Conservation (phyloP, 768 basidiomycete species). For the Hericium rajendrae region DNA sequence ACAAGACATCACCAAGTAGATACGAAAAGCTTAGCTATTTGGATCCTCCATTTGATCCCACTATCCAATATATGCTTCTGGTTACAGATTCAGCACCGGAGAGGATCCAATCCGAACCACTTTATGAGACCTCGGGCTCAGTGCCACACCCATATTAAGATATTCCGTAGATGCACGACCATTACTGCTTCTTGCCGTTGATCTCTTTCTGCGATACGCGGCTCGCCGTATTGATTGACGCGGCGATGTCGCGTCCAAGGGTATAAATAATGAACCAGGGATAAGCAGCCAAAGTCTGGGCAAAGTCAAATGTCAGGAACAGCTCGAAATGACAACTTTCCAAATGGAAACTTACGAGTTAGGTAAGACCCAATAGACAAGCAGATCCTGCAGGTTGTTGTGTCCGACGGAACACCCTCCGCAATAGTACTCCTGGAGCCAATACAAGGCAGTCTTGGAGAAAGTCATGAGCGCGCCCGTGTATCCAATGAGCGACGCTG, state of each 20-base stretch:
- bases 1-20: too few relatives aligned
- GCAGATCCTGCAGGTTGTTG: conserved; percentile 41
- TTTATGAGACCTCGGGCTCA: too few relatives aligned
- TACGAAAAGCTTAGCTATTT: too few relatives aligned
- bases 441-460: conserved; percentile 80
- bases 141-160: too few relatives aligned
- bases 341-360: conserved; percentile 50
- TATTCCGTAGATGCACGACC: neutral
- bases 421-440: conserved; percentile 72
- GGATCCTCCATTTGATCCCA: too few relatives aligned
- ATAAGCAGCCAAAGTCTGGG: conserved; percentile 69
- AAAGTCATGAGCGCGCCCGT: conserved; percentile 67
- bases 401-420: conserved; percentile 67
- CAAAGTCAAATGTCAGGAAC: neutral
- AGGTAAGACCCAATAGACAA: conserved; percentile 63
- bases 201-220: conserved; percentile 19
- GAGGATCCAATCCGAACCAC: too few relatives aligned
- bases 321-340: neutral
- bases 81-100: too few relatives aligned
- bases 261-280: conserved; percentile 49
- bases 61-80: too few relatives aligned
- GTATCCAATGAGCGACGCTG: conserved; percentile 70
- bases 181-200: conserved; percentile 24
- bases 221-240: conserved; percentile 28
- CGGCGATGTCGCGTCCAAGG: conserved; percentile 54